phyloP scores from a whole-genome alignment of 306 rosid species.

The Dryas drummondii region DNA sequence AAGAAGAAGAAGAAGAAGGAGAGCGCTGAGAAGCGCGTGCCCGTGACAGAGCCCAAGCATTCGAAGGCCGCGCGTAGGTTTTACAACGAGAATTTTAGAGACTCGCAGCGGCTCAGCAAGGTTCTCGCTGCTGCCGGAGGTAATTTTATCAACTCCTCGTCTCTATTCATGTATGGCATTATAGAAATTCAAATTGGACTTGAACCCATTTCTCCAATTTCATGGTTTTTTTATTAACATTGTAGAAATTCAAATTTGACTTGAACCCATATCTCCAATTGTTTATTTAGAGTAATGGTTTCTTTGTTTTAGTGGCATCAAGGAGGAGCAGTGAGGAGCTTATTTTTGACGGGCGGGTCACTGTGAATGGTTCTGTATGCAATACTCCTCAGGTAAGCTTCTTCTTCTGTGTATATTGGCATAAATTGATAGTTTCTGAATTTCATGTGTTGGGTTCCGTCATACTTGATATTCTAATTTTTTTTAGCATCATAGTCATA shows the following conservation, averaged over 20 bases:
- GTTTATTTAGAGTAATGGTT: background rate
- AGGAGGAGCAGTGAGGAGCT: constrained; percentile 88
- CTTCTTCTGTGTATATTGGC: background rate
- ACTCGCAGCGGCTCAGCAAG: constrained; percentile 74
- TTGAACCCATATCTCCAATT: background rate
- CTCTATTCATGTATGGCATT: background rate
- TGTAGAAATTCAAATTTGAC: too few relatives aligned
- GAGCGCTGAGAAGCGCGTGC: constrained; percentile 23
- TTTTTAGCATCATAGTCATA: background rate
- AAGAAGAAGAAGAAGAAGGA: constrained; percentile 38
- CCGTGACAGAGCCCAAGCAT: constrained; percentile 45
- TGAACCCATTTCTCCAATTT: background rate
- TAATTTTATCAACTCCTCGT: constrained; percentile 3
- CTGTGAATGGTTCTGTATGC: constrained; percentile 45
- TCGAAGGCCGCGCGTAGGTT: constrained; percentile 88
- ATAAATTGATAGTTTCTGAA: background rate
- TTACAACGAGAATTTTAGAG: constrained; percentile 68
- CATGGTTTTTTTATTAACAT: background rate
- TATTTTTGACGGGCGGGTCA: constrained; percentile 78
- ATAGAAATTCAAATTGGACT: background rate
- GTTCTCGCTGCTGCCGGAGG: constrained; percentile 98
- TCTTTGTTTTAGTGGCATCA: constrained; percentile 68
- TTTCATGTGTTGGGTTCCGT: background rate
- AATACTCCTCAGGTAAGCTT: constrained; percentile 4
- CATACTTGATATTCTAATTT: background rate